phyloP scores from a whole-genome alignment of 2,329 filamentous ascomycete species.

The Aspergillus pseudoglaucus region DNA sequence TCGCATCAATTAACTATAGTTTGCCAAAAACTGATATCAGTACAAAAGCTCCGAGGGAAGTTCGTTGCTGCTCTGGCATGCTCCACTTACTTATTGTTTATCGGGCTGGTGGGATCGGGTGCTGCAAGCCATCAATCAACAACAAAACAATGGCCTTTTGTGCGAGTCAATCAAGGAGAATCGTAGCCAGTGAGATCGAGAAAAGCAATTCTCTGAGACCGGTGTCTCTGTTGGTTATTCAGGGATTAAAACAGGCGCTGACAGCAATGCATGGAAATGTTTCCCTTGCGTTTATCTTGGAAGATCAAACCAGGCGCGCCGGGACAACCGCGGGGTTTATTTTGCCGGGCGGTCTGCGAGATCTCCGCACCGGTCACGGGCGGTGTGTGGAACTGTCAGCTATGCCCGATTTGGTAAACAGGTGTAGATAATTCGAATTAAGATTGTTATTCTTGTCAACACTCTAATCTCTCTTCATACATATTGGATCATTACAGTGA shows the following conservation, averaged over 20 bases:
- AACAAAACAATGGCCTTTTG: background rate
- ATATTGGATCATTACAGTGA: background rate
- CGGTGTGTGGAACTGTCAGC: background rate
- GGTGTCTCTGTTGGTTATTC: background rate
- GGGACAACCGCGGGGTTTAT: constrained; percentile 19
- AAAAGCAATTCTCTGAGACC: background rate
- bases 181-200: background rate
- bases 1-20: constrained; percentile 2
- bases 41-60: background rate
- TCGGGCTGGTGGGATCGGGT: constrained; percentile 1
- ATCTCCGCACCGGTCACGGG: constrained; percentile 7
- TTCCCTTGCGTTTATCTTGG: constrained; percentile 16
- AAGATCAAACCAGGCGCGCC: background rate
- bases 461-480: background rate
- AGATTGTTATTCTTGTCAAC: background rate
- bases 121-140: background rate
- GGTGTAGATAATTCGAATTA: background rate
- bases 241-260: background rate
- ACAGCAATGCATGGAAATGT: constrained; percentile 1
- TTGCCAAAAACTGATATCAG: background rate
- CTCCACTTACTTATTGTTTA: constrained; percentile 11
- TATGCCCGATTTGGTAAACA: background rate
- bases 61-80: background rate
- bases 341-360: constrained; percentile 23
- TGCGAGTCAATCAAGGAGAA: too few relatives aligned